Evolutionary conservation across 768 basidiomycete genomes (phyloP).

Genomic region (Fomitopsis serialis): DNA sequence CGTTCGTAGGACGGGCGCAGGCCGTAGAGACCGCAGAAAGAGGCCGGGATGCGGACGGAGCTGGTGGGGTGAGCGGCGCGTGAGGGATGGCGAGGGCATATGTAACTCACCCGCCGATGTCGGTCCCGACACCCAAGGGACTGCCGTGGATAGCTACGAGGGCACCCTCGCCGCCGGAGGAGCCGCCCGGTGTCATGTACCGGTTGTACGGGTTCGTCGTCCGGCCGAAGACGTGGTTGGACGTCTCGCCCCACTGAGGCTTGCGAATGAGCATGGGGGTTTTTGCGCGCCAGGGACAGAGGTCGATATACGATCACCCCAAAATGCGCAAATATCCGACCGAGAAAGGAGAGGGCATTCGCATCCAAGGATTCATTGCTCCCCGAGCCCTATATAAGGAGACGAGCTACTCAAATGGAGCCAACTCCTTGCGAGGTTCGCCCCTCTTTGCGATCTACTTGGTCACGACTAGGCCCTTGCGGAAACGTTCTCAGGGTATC

Average conservation of each 20-base stretch:
- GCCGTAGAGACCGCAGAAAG: conserved; percentile 66
- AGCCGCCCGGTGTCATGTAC: conserved; percentile 69
- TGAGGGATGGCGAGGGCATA: too few species aligned
- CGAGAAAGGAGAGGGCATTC: too few species aligned
- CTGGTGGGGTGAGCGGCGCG: conserved; percentile 36
- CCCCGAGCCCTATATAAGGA: too few species aligned
- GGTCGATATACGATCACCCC: too few species aligned
- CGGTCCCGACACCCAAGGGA: conserved; percentile 67
- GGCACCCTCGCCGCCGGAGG: conserved; percentile 84
- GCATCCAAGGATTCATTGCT: too few species aligned
- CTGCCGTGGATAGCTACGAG: conserved; percentile 52
- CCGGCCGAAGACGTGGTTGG: conserved; percentile 74
- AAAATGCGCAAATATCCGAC: too few species aligned
- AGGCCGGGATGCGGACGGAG: conserved; percentile 66
- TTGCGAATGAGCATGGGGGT: not conserved
- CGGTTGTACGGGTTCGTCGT: conserved; percentile 76
- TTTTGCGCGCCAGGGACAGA: too few species aligned
- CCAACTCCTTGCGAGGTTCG: too few species aligned
- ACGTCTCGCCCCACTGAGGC: conserved; percentile 68
- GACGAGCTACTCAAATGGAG: too few species aligned
- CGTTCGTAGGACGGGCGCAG: conserved; percentile 66
- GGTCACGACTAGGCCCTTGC: too few species aligned
- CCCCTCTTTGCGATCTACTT: too few species aligned
- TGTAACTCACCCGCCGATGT: conserved; percentile 65
- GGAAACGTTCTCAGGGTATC: too few species aligned